Percentiles rank a stretch among this genome's conserved stretches.
phyloP scores from a whole-genome alignment of 1,284 basidiomycete species.

The Boletus smithii region DNA sequence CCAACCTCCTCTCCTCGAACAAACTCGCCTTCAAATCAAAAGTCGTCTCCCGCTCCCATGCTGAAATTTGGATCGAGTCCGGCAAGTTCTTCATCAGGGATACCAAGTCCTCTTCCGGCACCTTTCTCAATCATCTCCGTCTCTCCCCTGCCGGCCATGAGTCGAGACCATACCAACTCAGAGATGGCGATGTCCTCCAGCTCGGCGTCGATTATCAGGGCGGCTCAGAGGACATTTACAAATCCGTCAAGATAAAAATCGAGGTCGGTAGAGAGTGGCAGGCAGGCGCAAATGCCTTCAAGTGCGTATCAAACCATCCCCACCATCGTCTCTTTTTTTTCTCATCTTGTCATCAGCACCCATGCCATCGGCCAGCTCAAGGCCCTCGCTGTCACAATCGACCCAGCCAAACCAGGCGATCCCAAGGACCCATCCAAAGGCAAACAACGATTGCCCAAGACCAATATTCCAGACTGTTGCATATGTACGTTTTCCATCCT shows the following conservation, averaged over 20 bases:
- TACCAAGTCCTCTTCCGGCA: constrained; percentile 88
- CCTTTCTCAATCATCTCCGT: constrained; percentile 94
- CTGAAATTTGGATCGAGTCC: constrained; percentile 82
- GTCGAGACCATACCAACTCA: constrained; percentile 74
- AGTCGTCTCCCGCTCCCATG: constrained; percentile 92
- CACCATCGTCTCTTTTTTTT: neutral
- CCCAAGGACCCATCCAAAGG: constrained; percentile 14
- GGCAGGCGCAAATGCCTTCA: constrained; percentile 86
- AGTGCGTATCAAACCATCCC: constrained; percentile 63
- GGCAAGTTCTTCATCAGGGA: constrained; percentile 86
- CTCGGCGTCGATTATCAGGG: constrained; percentile 98
- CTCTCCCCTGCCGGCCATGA: constrained; percentile 83
- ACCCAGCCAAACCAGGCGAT: constrained; percentile 16
- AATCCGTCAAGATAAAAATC: constrained; percentile 95
- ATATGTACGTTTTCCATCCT: constrained; percentile 63
- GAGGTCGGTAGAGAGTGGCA: constrained; percentile 93
- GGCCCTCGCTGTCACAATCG: constrained; percentile 51
- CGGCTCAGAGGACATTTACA: constrained; percentile 95
- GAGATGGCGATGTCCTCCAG: constrained; percentile 94
- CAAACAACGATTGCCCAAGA: constrained; percentile 42
- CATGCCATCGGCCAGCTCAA: constrained; percentile 81
- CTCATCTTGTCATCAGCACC: constrained; percentile 44
- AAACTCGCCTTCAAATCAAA: constrained; percentile 96
- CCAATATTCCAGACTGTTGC: constrained; percentile 84
- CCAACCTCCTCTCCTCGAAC: constrained; percentile 69